Evolutionary conservation across 2,329 filamentous ascomycete species (phyloP).

Genomic region (Microcera coccophila): DNA sequence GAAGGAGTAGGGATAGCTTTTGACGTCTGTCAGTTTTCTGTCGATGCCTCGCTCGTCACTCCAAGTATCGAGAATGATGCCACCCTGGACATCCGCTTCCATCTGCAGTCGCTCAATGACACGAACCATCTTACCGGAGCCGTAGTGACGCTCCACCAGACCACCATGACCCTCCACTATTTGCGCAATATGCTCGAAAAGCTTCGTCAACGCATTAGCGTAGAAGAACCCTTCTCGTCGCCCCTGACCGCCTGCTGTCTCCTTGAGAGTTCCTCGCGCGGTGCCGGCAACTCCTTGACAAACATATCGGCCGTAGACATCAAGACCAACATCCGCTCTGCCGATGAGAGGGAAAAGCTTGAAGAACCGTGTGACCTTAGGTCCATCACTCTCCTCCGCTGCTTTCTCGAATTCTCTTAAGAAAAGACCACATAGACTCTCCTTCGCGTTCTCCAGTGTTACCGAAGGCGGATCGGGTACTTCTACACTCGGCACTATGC

Average conservation of each 20-base stretch:
- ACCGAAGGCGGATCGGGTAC: slow-evolving; percentile 86
- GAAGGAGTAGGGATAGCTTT: slow-evolving; percentile 97
- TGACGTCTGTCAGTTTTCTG: slow-evolving; percentile 86
- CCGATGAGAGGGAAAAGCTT: slow-evolving; percentile 96
- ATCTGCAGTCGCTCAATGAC: slow-evolving; percentile 91
- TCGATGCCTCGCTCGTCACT: slow-evolving; percentile 82
- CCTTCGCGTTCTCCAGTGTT: slow-evolving; percentile 81
- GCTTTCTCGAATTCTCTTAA: slow-evolving; percentile 93
- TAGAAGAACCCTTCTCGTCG: slow-evolving; percentile 82
- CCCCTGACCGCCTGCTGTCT: slow-evolving; percentile 46
- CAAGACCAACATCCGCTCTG: slow-evolving; percentile 79
- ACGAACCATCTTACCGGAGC: slow-evolving; percentile 84
- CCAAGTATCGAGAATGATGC: slow-evolving; percentile 94
- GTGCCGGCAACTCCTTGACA: slow-evolving; percentile 88
- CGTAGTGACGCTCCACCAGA: slow-evolving; percentile 92
- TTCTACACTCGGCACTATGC: slow-evolving; percentile 92
- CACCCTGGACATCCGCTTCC: slow-evolving; percentile 93
- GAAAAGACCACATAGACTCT: slow-evolving; percentile 86
- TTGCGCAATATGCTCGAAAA: slow-evolving; percentile 97
- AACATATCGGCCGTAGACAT: slow-evolving; percentile 94
- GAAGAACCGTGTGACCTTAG: slow-evolving; percentile 92
- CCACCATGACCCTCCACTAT: slow-evolving; percentile 90
- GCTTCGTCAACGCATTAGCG: slow-evolving; percentile 79
- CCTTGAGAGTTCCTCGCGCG: slow-evolving; percentile 75
- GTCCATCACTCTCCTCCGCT: slow-evolving; percentile 77